phyloP scores from a whole-genome alignment of 345 rosid genomes.

The Salix purpurea region DNA sequence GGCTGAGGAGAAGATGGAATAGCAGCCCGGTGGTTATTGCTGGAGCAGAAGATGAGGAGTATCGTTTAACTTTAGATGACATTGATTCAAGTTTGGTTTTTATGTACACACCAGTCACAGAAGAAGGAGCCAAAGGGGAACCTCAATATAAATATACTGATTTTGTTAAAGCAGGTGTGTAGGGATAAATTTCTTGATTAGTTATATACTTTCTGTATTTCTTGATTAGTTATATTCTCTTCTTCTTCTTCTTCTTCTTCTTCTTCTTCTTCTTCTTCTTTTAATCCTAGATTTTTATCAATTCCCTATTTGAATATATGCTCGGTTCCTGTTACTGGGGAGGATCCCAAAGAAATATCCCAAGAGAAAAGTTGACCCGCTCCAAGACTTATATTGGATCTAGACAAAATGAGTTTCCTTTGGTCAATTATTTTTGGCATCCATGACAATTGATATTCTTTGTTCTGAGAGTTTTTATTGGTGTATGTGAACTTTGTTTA shows the following conservation, averaged over 20 bases:
- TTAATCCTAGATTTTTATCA: neutral
- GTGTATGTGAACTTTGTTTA: neutral
- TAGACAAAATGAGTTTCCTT: neutral
- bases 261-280: no score
- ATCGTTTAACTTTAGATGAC: constrained; percentile 69
- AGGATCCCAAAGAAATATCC: neutral
- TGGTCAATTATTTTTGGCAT: neutral
- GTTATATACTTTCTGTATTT: constrained; percentile 2
- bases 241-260: neutral
- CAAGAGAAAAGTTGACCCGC: neutral
- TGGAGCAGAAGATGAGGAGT: constrained; percentile 91
- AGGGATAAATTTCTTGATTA: constrained; percentile 3
- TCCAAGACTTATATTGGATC: neutral
- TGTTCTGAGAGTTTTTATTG: neutral
- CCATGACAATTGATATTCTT: neutral
- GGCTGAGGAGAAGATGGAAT: constrained; percentile 95
- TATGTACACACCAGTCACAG: constrained; percentile 95
- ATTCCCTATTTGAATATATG: neutral
- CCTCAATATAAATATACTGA: constrained; percentile 93
- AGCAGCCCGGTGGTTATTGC: constrained; percentile 81
- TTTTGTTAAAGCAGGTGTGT: constrained; percentile 85
- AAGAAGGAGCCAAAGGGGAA: constrained; percentile 94
- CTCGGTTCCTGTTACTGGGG: neutral
- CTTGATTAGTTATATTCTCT: no score
- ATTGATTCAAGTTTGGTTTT: constrained; percentile 90